Evolutionary conservation across 176 grass and related monocot genomes (phyloP).

Genomic region (Aegilops umbellulata): DNA sequence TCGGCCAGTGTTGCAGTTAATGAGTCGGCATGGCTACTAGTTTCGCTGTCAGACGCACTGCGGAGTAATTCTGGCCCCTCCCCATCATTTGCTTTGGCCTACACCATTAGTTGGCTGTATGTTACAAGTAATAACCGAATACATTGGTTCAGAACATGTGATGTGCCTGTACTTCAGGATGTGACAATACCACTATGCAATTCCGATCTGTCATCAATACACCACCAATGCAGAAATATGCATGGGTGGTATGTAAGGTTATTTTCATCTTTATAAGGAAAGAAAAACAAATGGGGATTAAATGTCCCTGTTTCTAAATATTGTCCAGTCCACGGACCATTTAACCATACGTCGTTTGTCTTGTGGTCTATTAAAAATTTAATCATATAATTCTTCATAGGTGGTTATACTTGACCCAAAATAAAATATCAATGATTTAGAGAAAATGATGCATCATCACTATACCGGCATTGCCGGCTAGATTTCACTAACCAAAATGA

Average conservation of each 20-base stretch:
- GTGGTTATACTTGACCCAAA: not conserved
- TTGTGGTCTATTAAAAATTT: not conserved
- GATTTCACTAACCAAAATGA: not conserved
- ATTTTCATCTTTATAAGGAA: not conserved
- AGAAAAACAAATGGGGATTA: not conserved
- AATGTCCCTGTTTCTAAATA: not conserved
- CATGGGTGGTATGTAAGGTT: not conserved
- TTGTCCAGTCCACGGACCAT: constrained; percentile 3
- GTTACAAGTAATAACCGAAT: not conserved
- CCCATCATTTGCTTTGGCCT: constrained; percentile 96
- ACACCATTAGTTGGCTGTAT: constrained; percentile 25
- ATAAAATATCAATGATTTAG: not conserved
- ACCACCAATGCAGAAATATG: not conserved
- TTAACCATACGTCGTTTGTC: not conserved
- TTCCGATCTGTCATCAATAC: not conserved
- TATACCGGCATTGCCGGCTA: not conserved
- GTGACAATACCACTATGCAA: not conserved
- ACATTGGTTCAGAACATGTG: constrained; percentile 7
- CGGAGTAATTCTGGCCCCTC: constrained; percentile 94
- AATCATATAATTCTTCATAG: not conserved
- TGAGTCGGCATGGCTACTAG: constrained; percentile 84
- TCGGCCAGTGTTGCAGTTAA: constrained; percentile 86
- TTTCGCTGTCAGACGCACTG: constrained; percentile 61
- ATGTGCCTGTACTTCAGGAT: not conserved
- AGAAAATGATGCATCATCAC: not conserved